phyloP scores from a whole-genome alignment of 192 early-diverging fungal species.

The Coemansia sp. region DNA sequence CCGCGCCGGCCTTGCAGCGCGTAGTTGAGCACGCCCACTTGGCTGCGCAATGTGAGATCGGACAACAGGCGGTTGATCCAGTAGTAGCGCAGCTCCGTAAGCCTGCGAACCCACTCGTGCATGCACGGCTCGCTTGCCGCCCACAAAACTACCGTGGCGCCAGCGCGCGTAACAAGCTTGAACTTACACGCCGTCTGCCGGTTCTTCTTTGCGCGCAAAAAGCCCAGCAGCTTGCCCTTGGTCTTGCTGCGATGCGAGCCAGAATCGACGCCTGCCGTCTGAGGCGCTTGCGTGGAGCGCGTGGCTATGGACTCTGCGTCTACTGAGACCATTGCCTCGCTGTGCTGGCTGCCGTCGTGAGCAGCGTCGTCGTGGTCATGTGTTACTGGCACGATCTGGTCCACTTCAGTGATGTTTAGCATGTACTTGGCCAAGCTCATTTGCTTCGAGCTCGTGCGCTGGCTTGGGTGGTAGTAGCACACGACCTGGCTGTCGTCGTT shows the following conservation, averaged over 20 bases:
- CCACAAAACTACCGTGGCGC: constrained; percentile 39
- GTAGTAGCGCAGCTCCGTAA: constrained; percentile 42
- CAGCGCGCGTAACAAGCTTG: constrained; percentile 35
- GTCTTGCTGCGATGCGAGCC: constrained; percentile 1
- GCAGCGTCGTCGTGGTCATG: constrained; percentile 13
- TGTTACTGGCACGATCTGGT: constrained; percentile 27
- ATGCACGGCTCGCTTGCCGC: constrained; percentile 37
- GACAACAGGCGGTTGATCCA: constrained; percentile 44
- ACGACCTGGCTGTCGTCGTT: constrained; percentile 1
- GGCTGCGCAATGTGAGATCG: constrained; percentile 36
- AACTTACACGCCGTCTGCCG: constrained; percentile 35
- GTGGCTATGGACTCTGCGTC: constrained; percentile 9
- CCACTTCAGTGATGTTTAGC: constrained; percentile 42
- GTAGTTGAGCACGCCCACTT: constrained; percentile 41
- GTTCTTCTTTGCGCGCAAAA: constrained; percentile 32
- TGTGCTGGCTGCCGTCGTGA: neutral
- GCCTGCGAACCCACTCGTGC: constrained; percentile 51
- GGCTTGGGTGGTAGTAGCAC: constrained; percentile 34
- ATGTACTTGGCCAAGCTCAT: constrained; percentile 49
- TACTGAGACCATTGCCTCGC: neutral
- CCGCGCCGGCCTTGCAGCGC: constrained; percentile 33
- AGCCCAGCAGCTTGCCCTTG: constrained; percentile 21
- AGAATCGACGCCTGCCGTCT: neutral
- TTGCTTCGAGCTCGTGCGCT: constrained; percentile 32
- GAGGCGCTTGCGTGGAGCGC: neutral